These are phyloP conservation scores for Malus hybrid DNA, from an alignment of 331 rosid genomes.

Conservation along the genomic window DNA sequence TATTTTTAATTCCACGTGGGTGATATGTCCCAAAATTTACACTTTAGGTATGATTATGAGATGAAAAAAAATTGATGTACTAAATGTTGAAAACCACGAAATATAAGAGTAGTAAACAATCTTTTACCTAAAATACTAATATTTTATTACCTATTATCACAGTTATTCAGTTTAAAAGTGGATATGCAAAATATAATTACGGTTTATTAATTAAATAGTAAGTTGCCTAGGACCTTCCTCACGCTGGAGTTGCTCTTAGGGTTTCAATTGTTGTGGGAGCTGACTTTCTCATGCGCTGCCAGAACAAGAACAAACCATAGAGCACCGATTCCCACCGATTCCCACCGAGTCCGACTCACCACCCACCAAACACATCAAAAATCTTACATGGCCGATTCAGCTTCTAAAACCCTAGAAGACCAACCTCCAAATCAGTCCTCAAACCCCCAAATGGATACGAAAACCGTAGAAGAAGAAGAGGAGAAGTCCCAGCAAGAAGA, in stretches of 20 bases:
- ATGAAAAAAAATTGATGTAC: too few relatives aligned
- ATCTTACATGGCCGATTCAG: constrained; percentile 19
- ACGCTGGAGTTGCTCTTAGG: not conserved
- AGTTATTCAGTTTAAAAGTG: too few relatives aligned
- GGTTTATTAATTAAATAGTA: too few relatives aligned
- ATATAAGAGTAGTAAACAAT: too few relatives aligned
- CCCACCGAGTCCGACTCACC: not conserved
- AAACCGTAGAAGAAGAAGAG: not conserved
- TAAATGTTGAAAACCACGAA: too few relatives aligned
- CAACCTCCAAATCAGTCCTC: constrained; percentile 1
- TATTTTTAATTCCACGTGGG: too few relatives aligned
- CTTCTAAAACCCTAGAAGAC: constrained; percentile 18
- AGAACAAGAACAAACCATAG: not conserved
- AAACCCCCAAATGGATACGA: constrained; percentile 5
- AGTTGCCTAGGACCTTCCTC: too few relatives aligned
- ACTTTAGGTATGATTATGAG: too few relatives aligned
- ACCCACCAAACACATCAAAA: not conserved
- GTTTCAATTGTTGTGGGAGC: not conserved
- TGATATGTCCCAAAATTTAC: too few relatives aligned
- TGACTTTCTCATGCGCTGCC: not conserved
- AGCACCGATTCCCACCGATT: not conserved
- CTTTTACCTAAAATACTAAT: too few relatives aligned
- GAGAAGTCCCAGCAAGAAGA: constrained; percentile 4
- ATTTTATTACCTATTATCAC: too few relatives aligned
- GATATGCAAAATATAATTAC: too few relatives aligned